phyloP scores from a whole-genome alignment of 495 filamentous ascomycete species.

The Neurospora tetraspora region DNA sequence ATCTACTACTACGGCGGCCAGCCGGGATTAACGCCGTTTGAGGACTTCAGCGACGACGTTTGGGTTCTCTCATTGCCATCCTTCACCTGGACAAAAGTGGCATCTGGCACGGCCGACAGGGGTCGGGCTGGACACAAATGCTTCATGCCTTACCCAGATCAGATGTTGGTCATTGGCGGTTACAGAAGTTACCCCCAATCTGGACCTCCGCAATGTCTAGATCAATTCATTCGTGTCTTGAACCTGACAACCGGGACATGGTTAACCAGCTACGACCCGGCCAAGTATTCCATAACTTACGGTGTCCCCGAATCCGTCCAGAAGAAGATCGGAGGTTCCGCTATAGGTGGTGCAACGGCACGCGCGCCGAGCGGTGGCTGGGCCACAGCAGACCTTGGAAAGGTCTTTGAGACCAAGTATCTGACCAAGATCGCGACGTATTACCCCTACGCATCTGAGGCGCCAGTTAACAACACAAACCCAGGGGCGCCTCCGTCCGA shows the following conservation, averaged over 20 bases:
- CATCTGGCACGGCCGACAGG: conserved; percentile 30
- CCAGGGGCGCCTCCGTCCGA: conserved; percentile 8
- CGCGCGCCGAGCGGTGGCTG: conserved; percentile 36
- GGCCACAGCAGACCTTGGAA: conserved; percentile 37
- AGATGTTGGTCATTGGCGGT: conserved; percentile 66
- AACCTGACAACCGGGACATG: conserved; percentile 52
- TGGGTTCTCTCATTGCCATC: conserved; percentile 67
- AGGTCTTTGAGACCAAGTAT: conserved; percentile 49
- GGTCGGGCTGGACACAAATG: conserved; percentile 56
- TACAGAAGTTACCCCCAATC: conserved; percentile 13
- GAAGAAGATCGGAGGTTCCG: conserved; percentile 50
- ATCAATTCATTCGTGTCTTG: conserved; percentile 49
- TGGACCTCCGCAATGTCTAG: conserved; percentile 32
- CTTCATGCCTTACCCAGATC: conserved; percentile 57
- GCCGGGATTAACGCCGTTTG: conserved; percentile 11
- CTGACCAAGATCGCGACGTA: conserved; percentile 44
- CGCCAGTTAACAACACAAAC: conserved; percentile 24
- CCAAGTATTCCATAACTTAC: conserved; percentile 42
- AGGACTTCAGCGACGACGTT: conserved; percentile 49
- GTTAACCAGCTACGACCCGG: conserved; percentile 51
- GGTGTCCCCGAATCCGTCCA: conserved; percentile 49
- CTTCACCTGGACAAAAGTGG: conserved; percentile 63
- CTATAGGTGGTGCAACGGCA: conserved; percentile 49
- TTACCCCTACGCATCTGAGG: conserved; percentile 46
- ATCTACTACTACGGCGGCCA: conserved; percentile 69